Evolutionary conservation across 2,329 filamentous ascomycete species (phyloP).

Genomic region (Colletotrichum chrysophilum): DNA sequence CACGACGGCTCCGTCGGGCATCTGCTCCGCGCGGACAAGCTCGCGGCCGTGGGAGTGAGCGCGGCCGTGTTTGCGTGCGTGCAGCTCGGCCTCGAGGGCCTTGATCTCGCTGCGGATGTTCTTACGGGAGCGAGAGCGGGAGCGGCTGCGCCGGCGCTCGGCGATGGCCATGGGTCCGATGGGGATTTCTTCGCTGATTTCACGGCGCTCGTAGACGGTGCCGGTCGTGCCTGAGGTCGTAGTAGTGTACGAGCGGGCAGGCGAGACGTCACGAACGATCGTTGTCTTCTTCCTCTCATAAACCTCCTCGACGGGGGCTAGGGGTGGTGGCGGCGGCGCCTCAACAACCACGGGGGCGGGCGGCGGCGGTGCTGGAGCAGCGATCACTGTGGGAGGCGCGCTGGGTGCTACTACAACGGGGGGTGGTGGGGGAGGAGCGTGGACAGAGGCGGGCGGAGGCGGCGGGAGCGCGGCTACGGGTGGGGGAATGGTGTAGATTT

Average conservation of each 20-base stretch:
- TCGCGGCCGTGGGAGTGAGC: slow-evolving; percentile 49
- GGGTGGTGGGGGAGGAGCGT: slow-evolving; percentile 19
- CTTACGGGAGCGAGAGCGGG: slow-evolving; percentile 49
- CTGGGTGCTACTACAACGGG: slow-evolving; percentile 29
- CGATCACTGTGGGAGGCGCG: slow-evolving; percentile 30
- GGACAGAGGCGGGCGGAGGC: slow-evolving; percentile 28
- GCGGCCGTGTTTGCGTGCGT: slow-evolving; percentile 36
- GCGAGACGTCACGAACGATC: slow-evolving; percentile 55
- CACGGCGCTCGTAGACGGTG: slow-evolving; percentile 43
- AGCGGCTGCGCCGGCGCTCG: slow-evolving; percentile 43
- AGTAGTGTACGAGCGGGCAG: slow-evolving; percentile 42
- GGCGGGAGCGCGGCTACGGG: slow-evolving; percentile 26
- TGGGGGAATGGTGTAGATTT: slow-evolving; percentile 40
- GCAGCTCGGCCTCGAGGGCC: slow-evolving; percentile 69
- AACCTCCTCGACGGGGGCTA: slow-evolving; percentile 40
- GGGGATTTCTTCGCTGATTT: slow-evolving; percentile 37
- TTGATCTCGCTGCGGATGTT: slow-evolving; percentile 77
- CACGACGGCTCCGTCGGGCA: slow-evolving; percentile 66
- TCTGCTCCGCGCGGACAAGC: slow-evolving; percentile 60
- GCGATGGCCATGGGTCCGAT: slow-evolving; percentile 48
- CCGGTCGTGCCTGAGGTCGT: slow-evolving; percentile 38
- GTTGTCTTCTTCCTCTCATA: slow-evolving; percentile 52
- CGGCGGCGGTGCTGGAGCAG: slow-evolving; percentile 28
- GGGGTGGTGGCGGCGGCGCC: slow-evolving; percentile 33
- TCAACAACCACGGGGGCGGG: slow-evolving; percentile 37